phyloP scores from a whole-genome alignment of 768 basidiomycete genomes.

The Psilocybe cubensis region DNA sequence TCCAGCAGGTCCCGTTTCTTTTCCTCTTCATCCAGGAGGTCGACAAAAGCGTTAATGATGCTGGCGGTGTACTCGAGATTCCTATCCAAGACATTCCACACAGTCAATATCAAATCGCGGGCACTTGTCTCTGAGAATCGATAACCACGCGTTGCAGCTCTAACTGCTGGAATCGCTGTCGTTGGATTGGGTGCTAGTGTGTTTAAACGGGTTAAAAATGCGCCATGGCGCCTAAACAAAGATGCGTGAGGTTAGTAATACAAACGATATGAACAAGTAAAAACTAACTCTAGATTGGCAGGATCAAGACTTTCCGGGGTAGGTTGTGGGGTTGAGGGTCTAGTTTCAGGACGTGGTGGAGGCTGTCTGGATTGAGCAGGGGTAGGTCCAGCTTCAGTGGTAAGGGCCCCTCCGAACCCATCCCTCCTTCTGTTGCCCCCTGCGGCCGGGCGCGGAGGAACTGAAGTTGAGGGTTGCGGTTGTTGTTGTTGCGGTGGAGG shows the following conservation, averaged over 20 bases:
- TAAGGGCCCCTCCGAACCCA: slow-evolving; percentile 65
- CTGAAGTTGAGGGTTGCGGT: slow-evolving; percentile 16
- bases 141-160: slow-evolving; percentile 81
- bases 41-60: slow-evolving; percentile 73
- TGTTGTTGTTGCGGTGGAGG: slow-evolving; percentile 40
- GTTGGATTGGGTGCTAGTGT: slow-evolving; percentile 58
- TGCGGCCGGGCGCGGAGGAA: slow-evolving; percentile 27
- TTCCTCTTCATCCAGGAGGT: slow-evolving; percentile 81
- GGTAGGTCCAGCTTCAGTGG: slow-evolving; percentile 32
- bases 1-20: slow-evolving; percentile 76
- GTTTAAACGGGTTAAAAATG: slow-evolving; percentile 67
- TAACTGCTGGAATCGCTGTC: slow-evolving; percentile 63
- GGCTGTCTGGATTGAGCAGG: slow-evolving; percentile 23
- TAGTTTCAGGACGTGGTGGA: slow-evolving; percentile 21
- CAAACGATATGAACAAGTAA: neutral
- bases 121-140: slow-evolving; percentile 76
- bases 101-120: slow-evolving; percentile 82
- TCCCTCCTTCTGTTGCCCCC: slow-evolving; percentile 54
- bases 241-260: neutral
- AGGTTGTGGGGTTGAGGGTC: slow-evolving; percentile 44
- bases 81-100: slow-evolving; percentile 68
- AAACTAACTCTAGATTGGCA: slow-evolving; percentile 53
- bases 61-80: slow-evolving; percentile 74
- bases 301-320: slow-evolving; percentile 57
- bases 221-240: slow-evolving; percentile 60